Evolutionary conservation across 768 basidiomycete species (phyloP).

Genomic region (Rhodotorula diobovata): DNA sequence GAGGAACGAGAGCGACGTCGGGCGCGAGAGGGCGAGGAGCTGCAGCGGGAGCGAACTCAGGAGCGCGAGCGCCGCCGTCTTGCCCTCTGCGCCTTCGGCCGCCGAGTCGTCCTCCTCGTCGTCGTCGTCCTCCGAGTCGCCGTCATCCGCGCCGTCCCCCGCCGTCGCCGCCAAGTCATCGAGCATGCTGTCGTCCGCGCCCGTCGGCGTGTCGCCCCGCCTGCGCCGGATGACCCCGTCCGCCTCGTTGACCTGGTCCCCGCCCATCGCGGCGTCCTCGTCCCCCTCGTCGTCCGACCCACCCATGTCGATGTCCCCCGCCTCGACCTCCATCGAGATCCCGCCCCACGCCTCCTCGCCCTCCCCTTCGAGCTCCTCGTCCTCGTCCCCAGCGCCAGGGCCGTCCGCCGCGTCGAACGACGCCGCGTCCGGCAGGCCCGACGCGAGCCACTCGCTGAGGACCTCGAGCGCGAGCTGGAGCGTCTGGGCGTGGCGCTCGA

Average conservation of each 20-base stretch:
- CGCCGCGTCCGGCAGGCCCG: constrained; percentile 12
- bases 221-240: constrained; percentile 15
- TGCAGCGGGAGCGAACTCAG: constrained; percentile 43
- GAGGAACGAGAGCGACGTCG: constrained; percentile 47
- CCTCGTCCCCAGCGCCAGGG: not conserved
- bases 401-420: not conserved
- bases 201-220: constrained; percentile 5
- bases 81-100: too few species aligned
- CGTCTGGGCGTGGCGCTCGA: constrained; percentile 47
- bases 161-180: constrained; percentile 38
- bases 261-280: constrained; percentile 15
- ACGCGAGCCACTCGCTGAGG: constrained; percentile 39
- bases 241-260: not conserved
- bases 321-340: constrained; percentile 29
- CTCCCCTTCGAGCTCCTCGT: constrained; percentile 12
- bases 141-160: constrained; percentile 34
- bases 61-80: not conserved
- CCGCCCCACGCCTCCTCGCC: constrained; percentile 36
- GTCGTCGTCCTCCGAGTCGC: constrained; percentile 7
- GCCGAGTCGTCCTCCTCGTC: not conserved
- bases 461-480: constrained; percentile 49
- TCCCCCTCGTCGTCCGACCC: constrained; percentile 4
- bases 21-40: constrained; percentile 44
- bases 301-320: constrained; percentile 4
- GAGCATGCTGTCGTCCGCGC: constrained; percentile 39